Percentiles rank a stretch among this genome's conserved stretches.
These are phyloP conservation scores for Capsella rubella DNA, from an alignment of 441 rosid genomes.

Conservation along the genomic window DNA sequence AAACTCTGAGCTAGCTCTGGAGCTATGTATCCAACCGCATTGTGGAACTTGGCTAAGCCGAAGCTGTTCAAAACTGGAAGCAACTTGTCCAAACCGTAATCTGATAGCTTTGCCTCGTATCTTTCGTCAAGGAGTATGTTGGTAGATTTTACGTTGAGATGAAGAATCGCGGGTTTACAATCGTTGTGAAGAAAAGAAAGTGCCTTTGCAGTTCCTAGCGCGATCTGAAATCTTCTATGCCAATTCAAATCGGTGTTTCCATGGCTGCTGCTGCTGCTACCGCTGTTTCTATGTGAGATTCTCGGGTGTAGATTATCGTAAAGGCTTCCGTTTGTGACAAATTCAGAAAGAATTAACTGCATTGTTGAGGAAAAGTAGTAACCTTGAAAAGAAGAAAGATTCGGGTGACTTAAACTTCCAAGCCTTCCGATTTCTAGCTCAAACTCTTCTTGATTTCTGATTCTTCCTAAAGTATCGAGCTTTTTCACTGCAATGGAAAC, in stretches of 20 bases:
- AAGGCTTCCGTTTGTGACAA: slow-evolving; percentile 62
- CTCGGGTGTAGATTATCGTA: slow-evolving; percentile 65
- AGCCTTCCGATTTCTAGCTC: slow-evolving; percentile 69
- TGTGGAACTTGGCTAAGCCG: slow-evolving; percentile 72
- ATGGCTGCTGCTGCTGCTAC: slow-evolving; percentile 60
- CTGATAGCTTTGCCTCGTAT: slow-evolving; percentile 83
- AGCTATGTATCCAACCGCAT: slow-evolving; percentile 89
- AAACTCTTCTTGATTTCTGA: slow-evolving; percentile 68
- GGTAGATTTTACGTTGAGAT: slow-evolving; percentile 83
- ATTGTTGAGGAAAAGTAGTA: slow-evolving; percentile 69
- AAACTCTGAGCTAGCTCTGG: slow-evolving; percentile 90
- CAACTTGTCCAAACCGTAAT: slow-evolving; percentile 78
- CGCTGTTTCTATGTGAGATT: slow-evolving; percentile 51
- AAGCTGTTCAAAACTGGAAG: slow-evolving; percentile 76
- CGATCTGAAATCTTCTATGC: slow-evolving; percentile 81
- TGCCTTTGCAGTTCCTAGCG: slow-evolving; percentile 87
- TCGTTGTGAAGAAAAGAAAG: slow-evolving; percentile 90
- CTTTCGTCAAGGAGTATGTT: slow-evolving; percentile 81
- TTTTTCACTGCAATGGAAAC: slow-evolving; percentile 70
- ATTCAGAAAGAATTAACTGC: slow-evolving; percentile 68
- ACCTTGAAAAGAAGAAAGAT: slow-evolving; percentile 64
- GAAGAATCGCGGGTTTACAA: slow-evolving; percentile 81
- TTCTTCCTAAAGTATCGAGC: slow-evolving; percentile 72
- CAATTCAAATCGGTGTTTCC: slow-evolving; percentile 69
- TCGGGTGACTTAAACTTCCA: slow-evolving; percentile 58